Base-by-base conservation (phyloP, 2,329 filamentous ascomycete genomes). In the Alternaria solani region DNA sequence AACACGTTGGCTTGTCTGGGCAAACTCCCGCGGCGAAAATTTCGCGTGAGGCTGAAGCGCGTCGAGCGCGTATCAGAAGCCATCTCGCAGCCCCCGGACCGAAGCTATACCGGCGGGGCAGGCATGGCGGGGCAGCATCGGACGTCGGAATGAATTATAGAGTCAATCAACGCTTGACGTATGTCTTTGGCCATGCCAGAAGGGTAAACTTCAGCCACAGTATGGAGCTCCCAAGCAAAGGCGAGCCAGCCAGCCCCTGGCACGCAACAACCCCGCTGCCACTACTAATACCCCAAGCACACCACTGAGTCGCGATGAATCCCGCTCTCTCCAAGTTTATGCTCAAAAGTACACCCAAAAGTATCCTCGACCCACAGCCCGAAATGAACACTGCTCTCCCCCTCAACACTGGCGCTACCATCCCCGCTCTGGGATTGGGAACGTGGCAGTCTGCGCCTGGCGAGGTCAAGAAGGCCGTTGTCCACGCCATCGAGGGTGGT, bases 401-500 rank as follows among this genome's bases (percentile, higher is more conserved):
- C 23, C 72, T 80, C 64, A 80, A 80, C 73, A 80, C 77, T 30
- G 78, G 78, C 58, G 75, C 76, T 39, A 70, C 75, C 51, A 78
- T 79, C 60, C 77, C 77, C 41, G 75, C 75, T 34, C 68, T 80
- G 23, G 78, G 77, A 8, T 60, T 79, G 59, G 77, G 77, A 57
- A 79, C 77, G 36, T 79, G 77, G 77, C 76, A 79, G 61, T 77
- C 75, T 64, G 71, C 68, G 51, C 78, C 80, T 30, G 81, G 82
- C 25, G 76, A 84, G 65, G 82, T 83, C 56, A 81, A 82, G 73
- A 77, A 75, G 52, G 81, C 82, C 16, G 82, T 84, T 7, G 67
- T 78, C 30, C 80, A 83, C 57, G 82, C 82, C 9, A 78, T 84
- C 62, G 81, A 82, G 70, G 68, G 67, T n/a, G 82, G 82, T 18